These are phyloP conservation scores for Sphagnum magellanicum DNA, from an alignment of 228 moss, liverwort and hornwort genomes.

Conservation along the genomic window DNA sequence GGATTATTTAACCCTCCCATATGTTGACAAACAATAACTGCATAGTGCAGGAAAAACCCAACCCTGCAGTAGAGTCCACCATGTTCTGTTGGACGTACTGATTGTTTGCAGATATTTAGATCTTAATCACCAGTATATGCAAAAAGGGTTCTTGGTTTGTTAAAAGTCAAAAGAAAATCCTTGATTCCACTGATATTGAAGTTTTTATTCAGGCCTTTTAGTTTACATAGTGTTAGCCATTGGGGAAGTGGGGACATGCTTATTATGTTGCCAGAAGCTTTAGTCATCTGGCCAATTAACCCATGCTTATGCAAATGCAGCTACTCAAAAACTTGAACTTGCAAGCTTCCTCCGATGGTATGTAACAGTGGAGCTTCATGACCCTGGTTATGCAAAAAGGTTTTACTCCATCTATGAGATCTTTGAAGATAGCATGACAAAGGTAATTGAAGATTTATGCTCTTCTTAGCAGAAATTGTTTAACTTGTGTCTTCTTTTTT, in stretches of 20 bases:
- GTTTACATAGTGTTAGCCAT: too few relatives aligned
- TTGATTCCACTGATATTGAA: too few relatives aligned
- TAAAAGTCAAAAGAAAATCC: too few relatives aligned
- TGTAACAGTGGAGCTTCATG: conserved; percentile 88
- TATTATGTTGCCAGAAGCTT: not conserved
- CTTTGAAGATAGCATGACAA: conserved; percentile 71
- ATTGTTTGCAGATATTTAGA: too few relatives aligned
- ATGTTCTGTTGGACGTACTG: too few relatives aligned
- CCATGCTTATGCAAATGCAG: conserved; percentile 14
- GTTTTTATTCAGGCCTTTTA: too few relatives aligned
- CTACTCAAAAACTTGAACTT: conserved; percentile 78
- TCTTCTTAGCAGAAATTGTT: too few relatives aligned
- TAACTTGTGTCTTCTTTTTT: too few relatives aligned
- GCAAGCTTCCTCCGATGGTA: conserved; percentile 97
- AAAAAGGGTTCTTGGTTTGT: too few relatives aligned
- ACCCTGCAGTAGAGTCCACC: too few relatives aligned
- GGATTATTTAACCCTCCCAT: not conserved
- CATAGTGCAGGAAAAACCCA: too few relatives aligned
- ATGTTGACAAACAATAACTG: not conserved
- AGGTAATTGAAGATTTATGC: conserved; percentile 22
- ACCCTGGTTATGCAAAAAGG: conserved; percentile 78
- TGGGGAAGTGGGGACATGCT: not conserved
- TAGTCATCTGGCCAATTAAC: not conserved
- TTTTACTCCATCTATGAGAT: conserved; percentile 86
- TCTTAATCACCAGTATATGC: too few relatives aligned